Evolutionary conservation across 495 filamentous ascomycete species (phyloP), one percentile per base, ranked within the genome.

Genomic region (Aspergillus taichungensis): DNA sequence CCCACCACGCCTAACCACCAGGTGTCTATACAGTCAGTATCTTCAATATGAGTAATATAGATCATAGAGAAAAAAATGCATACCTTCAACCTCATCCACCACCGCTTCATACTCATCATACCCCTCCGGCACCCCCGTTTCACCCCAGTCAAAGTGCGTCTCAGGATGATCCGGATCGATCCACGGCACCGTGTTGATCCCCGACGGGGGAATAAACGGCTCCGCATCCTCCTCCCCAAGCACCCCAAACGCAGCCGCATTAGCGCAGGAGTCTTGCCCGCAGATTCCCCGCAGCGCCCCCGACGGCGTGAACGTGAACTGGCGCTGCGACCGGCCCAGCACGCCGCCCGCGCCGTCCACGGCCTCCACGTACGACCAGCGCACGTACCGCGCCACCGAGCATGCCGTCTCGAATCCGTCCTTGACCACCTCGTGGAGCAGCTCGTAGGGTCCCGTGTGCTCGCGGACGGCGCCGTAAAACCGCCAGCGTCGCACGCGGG

Each of bases 161-260:
- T 55, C 55, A 0, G 59, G 54, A 14, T 67, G 42, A 6, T 59
- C 59, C 3, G 63, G 58, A 18, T 68, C 56, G 32, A 68, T 53
- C 67, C 67, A 71, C 0, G 67, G 67, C 36, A 71, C 67, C 0
- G 66, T 71, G 14, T 60, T 67, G 33, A 68, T 57, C 14, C 66
- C 66, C 7, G 37, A 46, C 6, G 62, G 60, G 6, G 68, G 68
- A 14, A 68, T 60, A 14, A 51, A 40, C 10, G 63, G 53, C 18
- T 30, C 30, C 8, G 61, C 56, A 6, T 31, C 52, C n/a, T 57
- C 52, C n/a, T 69, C 68, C 8, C 56, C 63, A 1, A 66, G 65
- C 30, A 57, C 44, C 9, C 68, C 68, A 34, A 61, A 72, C 13
- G 54, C 53, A 4, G 44, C 36, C 5, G 68, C 56, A 44, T 72